These are phyloP conservation scores for Erysimum cheiri DNA, from an alignment of 441 rosid species.

Conservation along the genomic window DNA sequence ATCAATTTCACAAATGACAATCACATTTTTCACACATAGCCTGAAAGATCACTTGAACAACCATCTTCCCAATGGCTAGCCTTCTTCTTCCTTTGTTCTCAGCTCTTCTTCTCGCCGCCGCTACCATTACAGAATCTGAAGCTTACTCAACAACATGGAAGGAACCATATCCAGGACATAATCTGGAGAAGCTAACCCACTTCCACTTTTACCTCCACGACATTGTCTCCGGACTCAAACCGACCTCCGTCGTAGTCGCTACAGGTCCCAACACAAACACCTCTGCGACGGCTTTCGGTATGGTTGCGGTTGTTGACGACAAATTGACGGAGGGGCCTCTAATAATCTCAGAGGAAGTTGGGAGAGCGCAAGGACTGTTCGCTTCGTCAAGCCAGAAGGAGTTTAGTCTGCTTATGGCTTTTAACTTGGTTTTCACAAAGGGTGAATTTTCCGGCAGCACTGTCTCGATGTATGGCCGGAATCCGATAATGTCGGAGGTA, in stretches of 20 bases:
- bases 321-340: slow-evolving; percentile 50
- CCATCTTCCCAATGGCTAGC: slow-evolving; percentile 17
- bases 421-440: slow-evolving; percentile 47
- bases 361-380: slow-evolving; percentile 43
- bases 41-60: slow-evolving; percentile 1
- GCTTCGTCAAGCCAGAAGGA: neutral
- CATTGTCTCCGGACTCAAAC: slow-evolving; percentile 42
- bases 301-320: slow-evolving; percentile 52
- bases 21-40: neutral
- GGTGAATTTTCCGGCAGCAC: slow-evolving; percentile 59
- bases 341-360: slow-evolving; percentile 48
- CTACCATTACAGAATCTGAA: slow-evolving; percentile 4
- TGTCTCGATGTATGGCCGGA: slow-evolving; percentile 54
- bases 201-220: slow-evolving; percentile 70
- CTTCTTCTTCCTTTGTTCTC: slow-evolving; percentile 9
- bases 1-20: neutral
- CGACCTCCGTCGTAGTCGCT: slow-evolving; percentile 46
- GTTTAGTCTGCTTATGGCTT: slow-evolving; percentile 44
- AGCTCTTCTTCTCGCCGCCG: neutral
- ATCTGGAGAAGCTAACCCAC: slow-evolving; percentile 41
- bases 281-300: slow-evolving; percentile 45
- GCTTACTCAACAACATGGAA: slow-evolving; percentile 19
- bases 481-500: slow-evolving; percentile 44
- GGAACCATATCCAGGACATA: slow-evolving; percentile 1
- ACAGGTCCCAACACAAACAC: slow-evolving; percentile 43